phyloP scores from a whole-genome alignment of 2,329 filamentous ascomycete species.

The Lachnellula hyalina region DNA sequence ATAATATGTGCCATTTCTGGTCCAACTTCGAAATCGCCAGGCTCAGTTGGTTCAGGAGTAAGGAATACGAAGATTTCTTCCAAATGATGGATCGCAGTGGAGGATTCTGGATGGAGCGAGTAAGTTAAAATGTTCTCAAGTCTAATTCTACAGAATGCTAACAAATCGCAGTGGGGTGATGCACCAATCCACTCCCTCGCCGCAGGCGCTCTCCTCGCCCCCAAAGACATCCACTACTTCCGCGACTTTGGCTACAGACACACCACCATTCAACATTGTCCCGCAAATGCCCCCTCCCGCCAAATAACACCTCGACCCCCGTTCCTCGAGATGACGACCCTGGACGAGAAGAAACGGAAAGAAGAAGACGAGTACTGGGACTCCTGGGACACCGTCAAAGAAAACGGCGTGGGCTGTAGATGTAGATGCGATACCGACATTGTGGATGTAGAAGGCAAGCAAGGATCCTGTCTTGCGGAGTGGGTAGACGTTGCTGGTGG shows the following conservation, averaged over 20 bases:
- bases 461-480: conserved; percentile 88
- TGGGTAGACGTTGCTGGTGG: conserved; percentile 98
- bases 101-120: conserved; percentile 98
- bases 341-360: conserved; percentile 73
- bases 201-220: conserved; percentile 77
- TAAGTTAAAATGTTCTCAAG: conserved; percentile 41
- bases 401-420: conserved; percentile 94
- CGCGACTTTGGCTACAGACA: conserved; percentile 97
- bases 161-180: conserved; percentile 76
- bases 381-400: conserved; percentile 76
- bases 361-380: conserved; percentile 98
- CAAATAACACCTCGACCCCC: conserved; percentile 71
- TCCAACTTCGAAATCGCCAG: conserved; percentile 98
- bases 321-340: conserved; percentile 75
- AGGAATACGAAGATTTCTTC: conserved; percentile 97
- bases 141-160: conserved; percentile 12
- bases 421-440: conserved; percentile 97
- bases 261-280: conserved; percentile 98
- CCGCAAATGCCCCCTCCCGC: conserved; percentile 84
- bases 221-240: conserved; percentile 94
- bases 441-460: conserved; percentile 94
- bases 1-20: conserved; percentile 99
- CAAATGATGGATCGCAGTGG: conserved; percentile 98
- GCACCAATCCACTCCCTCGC: conserved; percentile 97
- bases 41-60: conserved; percentile 93